These are phyloP conservation scores for Inga laurina DNA, from an alignment of 306 rosid species.

Conservation along the genomic window DNA sequence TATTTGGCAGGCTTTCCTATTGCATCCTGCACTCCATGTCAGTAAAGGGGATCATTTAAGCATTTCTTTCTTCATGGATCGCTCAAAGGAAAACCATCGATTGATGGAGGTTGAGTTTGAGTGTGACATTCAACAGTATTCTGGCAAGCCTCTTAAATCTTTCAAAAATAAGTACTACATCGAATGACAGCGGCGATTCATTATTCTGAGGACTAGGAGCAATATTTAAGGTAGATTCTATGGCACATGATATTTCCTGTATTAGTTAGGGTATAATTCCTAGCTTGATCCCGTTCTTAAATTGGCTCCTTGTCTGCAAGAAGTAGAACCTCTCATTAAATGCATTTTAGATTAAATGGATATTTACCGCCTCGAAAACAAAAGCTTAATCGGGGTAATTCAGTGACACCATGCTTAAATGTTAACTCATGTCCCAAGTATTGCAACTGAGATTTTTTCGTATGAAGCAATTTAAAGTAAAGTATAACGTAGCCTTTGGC, in stretches of 20 bases:
- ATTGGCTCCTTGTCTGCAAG: neutral
- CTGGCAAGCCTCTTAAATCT: constrained; percentile 59
- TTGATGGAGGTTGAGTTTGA: constrained; percentile 91
- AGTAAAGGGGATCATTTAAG: constrained; percentile 65
- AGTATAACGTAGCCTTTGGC: neutral
- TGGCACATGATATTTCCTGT: constrained; percentile 4
- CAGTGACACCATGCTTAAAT: neutral
- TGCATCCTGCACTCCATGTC: constrained; percentile 67
- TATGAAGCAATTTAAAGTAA: neutral
- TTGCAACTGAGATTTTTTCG: neutral
- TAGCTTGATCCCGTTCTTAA: constrained; percentile 9
- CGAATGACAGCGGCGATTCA: constrained; percentile 57
- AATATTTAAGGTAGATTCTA: constrained; percentile 38
- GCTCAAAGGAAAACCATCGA: constrained; percentile 90
- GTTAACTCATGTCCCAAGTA: neutral
- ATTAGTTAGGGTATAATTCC: neutral
- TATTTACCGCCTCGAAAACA: neutral
- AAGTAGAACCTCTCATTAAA: neutral
- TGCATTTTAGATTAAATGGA: neutral
- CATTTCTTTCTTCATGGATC: constrained; percentile 78
- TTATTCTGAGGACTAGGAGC: constrained; percentile 27
- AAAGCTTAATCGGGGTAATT: neutral
- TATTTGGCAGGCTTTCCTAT: constrained; percentile 70
- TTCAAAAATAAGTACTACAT: constrained; percentile 72
- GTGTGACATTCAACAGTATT: constrained; percentile 60